Percentiles rank a stretch among this genome's conserved stretches.
phyloP scores from a whole-genome alignment of 225 moss, liverwort and hornwort genomes.

The Ulota crispa region DNA sequence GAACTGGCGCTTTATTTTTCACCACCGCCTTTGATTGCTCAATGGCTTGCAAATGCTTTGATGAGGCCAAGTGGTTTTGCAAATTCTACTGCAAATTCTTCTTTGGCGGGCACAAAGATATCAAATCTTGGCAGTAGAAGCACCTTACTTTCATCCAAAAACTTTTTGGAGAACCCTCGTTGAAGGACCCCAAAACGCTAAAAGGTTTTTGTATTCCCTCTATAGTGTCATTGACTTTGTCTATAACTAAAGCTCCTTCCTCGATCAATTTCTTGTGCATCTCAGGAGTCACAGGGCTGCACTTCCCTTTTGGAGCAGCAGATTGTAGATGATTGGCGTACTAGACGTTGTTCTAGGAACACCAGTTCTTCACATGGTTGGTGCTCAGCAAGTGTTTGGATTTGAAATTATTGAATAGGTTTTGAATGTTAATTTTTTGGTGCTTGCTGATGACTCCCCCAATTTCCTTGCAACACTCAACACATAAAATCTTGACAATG shows the following conservation, averaged over 20 bases:
- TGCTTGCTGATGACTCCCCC: not conserved
- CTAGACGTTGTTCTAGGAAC: not conserved
- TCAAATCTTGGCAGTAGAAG: not conserved
- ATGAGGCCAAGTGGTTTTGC: too few relatives aligned
- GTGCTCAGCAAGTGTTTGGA: not conserved
- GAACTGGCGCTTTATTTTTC: too few relatives aligned
- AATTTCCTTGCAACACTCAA: not conserved
- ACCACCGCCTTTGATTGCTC: not conserved
- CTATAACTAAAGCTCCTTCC: not conserved
- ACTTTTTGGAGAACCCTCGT: too few relatives aligned
- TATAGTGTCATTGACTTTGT: not conserved
- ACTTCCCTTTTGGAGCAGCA: not conserved
- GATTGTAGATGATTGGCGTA: not conserved
- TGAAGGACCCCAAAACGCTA: not conserved
- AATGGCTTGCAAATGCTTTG: too few relatives aligned
- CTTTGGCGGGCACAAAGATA: not conserved
- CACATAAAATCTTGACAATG: not conserved
- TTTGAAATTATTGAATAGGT: not conserved
- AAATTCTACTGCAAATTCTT: not conserved
- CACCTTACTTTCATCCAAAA: too few relatives aligned
- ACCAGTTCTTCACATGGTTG: not conserved
- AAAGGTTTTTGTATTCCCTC: not conserved
- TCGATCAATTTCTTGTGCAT: not conserved
- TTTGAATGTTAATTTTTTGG: not conserved
- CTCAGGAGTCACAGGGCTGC: not conserved